Conservation (phyloP, 148 eudicot genomes). For the Silene conica region DNA sequence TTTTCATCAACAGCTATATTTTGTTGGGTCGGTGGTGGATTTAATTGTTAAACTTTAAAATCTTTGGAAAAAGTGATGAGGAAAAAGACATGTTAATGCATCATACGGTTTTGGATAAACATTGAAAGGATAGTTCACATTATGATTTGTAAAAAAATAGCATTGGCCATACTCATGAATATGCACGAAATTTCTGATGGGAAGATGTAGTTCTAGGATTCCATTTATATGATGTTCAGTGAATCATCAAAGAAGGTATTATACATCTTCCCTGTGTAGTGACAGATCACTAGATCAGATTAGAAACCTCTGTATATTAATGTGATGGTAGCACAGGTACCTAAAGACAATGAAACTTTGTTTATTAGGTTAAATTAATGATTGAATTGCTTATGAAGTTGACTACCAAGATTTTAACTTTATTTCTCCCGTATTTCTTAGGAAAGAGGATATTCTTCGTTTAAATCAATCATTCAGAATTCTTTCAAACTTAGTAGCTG, state of each 20-base stretch:
- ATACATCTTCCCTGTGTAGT: not conserved
- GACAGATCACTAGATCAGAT: not conserved
- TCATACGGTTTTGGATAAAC: not conserved
- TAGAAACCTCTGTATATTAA: not conserved
- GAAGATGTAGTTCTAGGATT: not conserved
- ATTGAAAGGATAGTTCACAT: not conserved
- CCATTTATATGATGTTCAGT: not conserved
- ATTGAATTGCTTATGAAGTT: not conserved
- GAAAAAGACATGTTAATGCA: not conserved
- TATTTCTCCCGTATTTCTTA: not conserved
- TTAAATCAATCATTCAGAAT: conserved; percentile 76
- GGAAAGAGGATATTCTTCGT: conserved; percentile 53
- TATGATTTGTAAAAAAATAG: not conserved
- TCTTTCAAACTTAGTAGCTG: conserved; percentile 75
- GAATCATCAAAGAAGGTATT: not conserved
- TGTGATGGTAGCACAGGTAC: not conserved
- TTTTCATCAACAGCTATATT: not conserved
- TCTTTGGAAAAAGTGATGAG: not conserved
- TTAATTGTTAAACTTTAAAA: not conserved
- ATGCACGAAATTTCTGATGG: not conserved
- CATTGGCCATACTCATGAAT: not conserved
- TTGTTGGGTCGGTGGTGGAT: not conserved
- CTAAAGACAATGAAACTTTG: not conserved
- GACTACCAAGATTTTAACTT: not conserved
- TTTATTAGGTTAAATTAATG: not conserved